Evolutionary conservation across 148 eudicot genomes (phyloP), one percentile per base, ranked within the genome.

Genomic region (Heliamphora exappendiculata): DNA sequence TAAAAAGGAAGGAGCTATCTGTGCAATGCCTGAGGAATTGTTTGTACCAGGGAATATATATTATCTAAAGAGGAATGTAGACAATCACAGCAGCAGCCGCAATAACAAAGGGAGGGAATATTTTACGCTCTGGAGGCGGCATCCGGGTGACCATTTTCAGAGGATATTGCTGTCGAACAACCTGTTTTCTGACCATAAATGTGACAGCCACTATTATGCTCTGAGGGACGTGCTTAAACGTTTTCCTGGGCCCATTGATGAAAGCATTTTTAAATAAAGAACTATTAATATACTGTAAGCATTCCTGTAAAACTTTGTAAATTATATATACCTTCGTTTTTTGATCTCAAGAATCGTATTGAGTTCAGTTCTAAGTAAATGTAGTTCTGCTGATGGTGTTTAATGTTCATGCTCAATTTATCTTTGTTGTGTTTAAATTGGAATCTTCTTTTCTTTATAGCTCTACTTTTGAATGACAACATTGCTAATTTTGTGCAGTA

Each of bases 161-260:
- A 82, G 86, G 80, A 88, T 93, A 77, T 51, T 85, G 62, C 87
- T 93, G 28, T 89, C 97, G 1, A 81, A 82, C 80, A 93, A 91
- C 81, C 47, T 93, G 9, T 89, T 93, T 54, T 84, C 89, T 11
- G 93, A 83, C 83, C 97, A 93, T 84, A 90, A 88, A 78, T 93
- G 95, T 58, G 94, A 92, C 59, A 92, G 89, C 84, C 94, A 92
- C 55, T 82, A 78, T 62, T 82, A 83, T 74, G 97, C 97, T 83
- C 86, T 92, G 47, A 87, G 95, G 82, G 95, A 93, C 78, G 95
- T 88, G 22, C 81, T 90, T 71, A 92, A 93, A 82, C 91, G 95
- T 78, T 76, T 90, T 82, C 89, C 96, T 50, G 81, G 79, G 19
- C 44, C 84, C 64, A 57, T 29, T 41, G 79, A 79, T 13, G 85